Base-by-base conservation (phyloP, 805 yeast genomes). In the Schwanniomyces polymorphus region DNA sequence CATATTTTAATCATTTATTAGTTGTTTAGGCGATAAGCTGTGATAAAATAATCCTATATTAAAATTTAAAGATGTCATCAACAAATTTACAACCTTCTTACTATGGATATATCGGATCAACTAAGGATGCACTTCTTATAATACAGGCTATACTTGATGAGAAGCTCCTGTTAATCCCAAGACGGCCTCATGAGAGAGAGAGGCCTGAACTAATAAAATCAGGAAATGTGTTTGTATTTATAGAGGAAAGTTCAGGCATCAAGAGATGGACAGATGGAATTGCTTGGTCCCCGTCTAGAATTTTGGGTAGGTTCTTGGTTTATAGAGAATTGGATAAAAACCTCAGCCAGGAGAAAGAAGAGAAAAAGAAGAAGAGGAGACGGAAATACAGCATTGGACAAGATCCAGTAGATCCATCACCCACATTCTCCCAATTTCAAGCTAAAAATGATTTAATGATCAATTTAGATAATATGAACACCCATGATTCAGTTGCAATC, bases 201-300 rank as follows among this genome's bases (percentile, higher is more conserved):
- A 74, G 96, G 14, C 58, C 76, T 0, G 65, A 68, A 3, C 70
- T 89, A 42, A 89, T 91, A 28, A 70, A 75, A 45, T 83, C 90
- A 8, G 97, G 97, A 0, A 82, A 83, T 54, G 83, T 90, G 1
- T 91, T 91, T 65, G 89, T 92, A 1, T 91, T 91, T 59, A 80
- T 86, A 41, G 97, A 91, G 64, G 89, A 86, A 54, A 72, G 79
- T 10, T 83, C 91, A 0, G 91, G 92, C 2, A 91, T 91, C 50
- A 88, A 87, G 61, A 75, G 98, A 49, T 91, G 98, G 98, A 91
- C 98, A 1, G 98, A 91, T 60, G 97, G 97, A n/a, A 80, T 88
- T 11, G 75, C 91, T 11, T 91, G 98, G 98, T 83, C 91, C 2
- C 97, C 97, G 0, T 86, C 95, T 2, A 74, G 97, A 42, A 90